Conservation (phyloP, 257 asterid genomes). For the Solanum neorickii region DNA sequence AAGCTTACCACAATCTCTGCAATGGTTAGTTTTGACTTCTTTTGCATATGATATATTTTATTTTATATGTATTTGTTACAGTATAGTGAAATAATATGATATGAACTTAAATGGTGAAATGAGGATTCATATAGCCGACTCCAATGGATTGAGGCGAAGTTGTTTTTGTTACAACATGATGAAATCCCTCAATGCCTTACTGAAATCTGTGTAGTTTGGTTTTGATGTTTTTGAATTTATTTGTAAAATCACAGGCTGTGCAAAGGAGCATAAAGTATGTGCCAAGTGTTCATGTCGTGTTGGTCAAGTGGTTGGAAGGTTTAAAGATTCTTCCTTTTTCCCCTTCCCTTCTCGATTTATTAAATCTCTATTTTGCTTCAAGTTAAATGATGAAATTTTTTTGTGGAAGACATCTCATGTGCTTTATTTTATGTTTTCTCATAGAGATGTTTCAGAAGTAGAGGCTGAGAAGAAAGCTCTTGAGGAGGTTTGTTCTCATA, state of each 20-base stretch:
- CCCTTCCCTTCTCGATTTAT: background rate
- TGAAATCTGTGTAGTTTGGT: background rate
- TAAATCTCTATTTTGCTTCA: background rate
- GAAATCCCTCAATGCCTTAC: background rate
- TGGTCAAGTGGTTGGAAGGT: slow-evolving; percentile 61
- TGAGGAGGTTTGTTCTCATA: slow-evolving; percentile 49
- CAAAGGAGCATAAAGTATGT: slow-evolving; percentile 80
- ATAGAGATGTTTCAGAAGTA: slow-evolving; percentile 65
- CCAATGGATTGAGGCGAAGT: background rate
- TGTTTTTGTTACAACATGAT: background rate
- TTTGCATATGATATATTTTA: background rate
- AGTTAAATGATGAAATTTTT: background rate
- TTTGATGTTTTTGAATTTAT: background rate
- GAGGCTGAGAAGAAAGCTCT: slow-evolving; percentile 80
- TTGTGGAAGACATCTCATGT: background rate
- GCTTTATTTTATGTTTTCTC: slow-evolving; percentile 1
- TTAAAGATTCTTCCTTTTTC: background rate
- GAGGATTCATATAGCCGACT: background rate
- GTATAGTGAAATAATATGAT: background rate
- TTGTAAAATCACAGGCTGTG: slow-evolving; percentile 47
- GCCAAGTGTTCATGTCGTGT: slow-evolving; percentile 85
- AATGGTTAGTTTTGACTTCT: slow-evolving; percentile 34
- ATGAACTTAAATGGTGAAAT: background rate
- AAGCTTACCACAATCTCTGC: slow-evolving; percentile 88
- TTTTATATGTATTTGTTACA: background rate